A percentile compares a stretch with the other conserved stretches of the same genome.
phyloP scores from a whole-genome alignment of 2,329 filamentous ascomycete species.

The Penicillium frequentans region DNA sequence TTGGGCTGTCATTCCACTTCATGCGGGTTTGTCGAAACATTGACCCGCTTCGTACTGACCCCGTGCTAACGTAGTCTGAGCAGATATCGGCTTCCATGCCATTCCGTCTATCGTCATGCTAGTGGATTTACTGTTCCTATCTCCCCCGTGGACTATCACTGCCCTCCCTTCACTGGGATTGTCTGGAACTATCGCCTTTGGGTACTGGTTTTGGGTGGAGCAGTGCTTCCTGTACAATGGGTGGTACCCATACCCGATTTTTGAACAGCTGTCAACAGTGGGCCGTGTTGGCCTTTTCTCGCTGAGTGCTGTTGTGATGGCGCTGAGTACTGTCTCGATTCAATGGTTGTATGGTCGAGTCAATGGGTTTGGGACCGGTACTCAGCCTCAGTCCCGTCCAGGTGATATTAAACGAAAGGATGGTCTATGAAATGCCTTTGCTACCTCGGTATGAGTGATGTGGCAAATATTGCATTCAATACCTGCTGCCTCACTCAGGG shows the following conservation, averaged over 20 bases:
- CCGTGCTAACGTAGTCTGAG: not conserved
- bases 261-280: constrained; percentile 64
- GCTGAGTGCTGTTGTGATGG: constrained; percentile 70
- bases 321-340: constrained; percentile 65
- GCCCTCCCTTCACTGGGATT: constrained; percentile 52
- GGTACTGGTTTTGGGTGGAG: constrained; percentile 67
- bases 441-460: not conserved
- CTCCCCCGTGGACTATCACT: constrained; percentile 61
- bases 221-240: constrained; percentile 59
- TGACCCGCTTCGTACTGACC: constrained; percentile 3
- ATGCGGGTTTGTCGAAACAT: constrained; percentile 39
- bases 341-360: constrained; percentile 67
- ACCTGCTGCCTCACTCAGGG: not conserved
- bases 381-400: constrained; percentile 24
- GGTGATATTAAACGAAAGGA: constrained; percentile 31
- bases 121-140: constrained; percentile 58
- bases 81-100: constrained; percentile 51
- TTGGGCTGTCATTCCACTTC: constrained; percentile 36
- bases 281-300: constrained; percentile 70
- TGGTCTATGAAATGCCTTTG: constrained; percentile 11
- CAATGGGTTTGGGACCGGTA: constrained; percentile 36
- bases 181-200: constrained; percentile 53
- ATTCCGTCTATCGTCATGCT: constrained; percentile 55
- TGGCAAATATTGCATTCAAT: not conserved
- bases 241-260: constrained; percentile 83